A percentile compares a stretch with the other conserved stretches of the same genome.
phyloP scores from a whole-genome alignment of 768 basidiomycete genomes.

The Tricholoma bakamatsutake region DNA sequence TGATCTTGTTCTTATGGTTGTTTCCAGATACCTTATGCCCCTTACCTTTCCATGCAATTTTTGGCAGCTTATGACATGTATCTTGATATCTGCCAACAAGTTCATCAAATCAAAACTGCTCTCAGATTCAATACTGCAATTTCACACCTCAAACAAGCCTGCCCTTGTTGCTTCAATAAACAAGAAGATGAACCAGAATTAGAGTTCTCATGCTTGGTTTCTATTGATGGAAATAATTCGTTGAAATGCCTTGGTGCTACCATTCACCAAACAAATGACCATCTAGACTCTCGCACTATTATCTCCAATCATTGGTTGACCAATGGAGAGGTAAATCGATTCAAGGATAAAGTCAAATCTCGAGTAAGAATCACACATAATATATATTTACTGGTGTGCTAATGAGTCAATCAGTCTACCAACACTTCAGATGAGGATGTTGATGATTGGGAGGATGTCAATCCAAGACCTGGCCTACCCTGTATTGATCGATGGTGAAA shows the following conservation, averaged over 20 bases:
- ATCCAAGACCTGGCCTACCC: neutral
- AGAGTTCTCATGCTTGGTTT: neutral
- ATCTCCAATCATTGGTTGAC: neutral
- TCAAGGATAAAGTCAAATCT: slow-evolving; percentile 1
- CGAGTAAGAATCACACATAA: neutral
- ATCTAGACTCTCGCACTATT: neutral
- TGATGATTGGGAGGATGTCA: neutral
- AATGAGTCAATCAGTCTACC: neutral
- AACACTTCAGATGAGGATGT: neutral
- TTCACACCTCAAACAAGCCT: neutral
- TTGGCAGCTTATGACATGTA: neutral
- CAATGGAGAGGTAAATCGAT: neutral
- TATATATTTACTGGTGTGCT: neutral
- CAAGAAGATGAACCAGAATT: neutral
- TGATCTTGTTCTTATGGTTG: neutral
- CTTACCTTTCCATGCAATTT: neutral
- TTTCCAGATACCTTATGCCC: neutral
- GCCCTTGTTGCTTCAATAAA: neutral
- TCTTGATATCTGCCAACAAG: neutral
- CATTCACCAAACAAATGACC: neutral
- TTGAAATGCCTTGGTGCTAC: neutral
- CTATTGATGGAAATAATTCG: neutral
- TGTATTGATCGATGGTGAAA: neutral
- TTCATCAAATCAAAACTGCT: neutral
- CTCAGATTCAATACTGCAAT: neutral